Evolutionary conservation across 139 green algal species (phyloP).

Genomic region (Marvania coccoides): DNA sequence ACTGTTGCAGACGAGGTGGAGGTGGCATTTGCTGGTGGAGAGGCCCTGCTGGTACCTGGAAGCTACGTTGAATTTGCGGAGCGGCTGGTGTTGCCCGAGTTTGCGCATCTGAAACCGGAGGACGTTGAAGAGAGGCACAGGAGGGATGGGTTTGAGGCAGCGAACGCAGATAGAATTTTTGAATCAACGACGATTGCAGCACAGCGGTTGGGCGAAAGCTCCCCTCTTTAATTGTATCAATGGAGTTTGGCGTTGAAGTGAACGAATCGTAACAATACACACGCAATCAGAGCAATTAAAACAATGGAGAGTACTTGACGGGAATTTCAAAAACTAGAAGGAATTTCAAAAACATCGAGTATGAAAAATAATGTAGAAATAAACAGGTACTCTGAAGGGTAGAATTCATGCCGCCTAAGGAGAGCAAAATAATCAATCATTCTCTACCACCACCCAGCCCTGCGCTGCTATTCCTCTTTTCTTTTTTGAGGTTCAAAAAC

Average conservation of each 20-base stretch:
- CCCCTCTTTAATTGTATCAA: not conserved
- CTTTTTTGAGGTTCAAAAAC: slow-evolving; percentile 49
- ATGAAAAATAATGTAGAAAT: not conserved
- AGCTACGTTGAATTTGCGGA: slow-evolving; percentile 80
- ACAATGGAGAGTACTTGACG: too few relatives aligned
- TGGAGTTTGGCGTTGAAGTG: not conserved
- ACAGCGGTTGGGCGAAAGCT: not conserved
- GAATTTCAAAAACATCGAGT: not conserved
- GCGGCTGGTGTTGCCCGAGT: slow-evolving; percentile 51
- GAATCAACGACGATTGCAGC: slow-evolving; percentile 48
- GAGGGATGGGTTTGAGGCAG: slow-evolving; percentile 74
- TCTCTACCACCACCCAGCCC: not conserved
- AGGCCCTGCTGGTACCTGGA: slow-evolving; percentile 25
- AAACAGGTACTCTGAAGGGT: not conserved
- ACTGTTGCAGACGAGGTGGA: slow-evolving; percentile 55
- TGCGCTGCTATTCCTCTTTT: not conserved
- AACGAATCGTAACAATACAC: not conserved
- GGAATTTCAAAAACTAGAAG: not conserved
- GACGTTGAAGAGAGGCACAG: slow-evolving; percentile 54
- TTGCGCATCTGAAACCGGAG: slow-evolving; percentile 10
- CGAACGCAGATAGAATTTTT: slow-evolving; percentile 80
- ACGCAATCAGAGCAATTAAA: not conserved
- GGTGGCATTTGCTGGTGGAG: slow-evolving; percentile 44
- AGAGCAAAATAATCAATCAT: not conserved
- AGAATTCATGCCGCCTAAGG: too few relatives aligned